A percentile compares a stretch with the other conserved stretches of the same genome.
These are phyloP conservation scores for Boletales sp. DNA, from an alignment of 768 basidiomycete species.

Conservation along the genomic window DNA sequence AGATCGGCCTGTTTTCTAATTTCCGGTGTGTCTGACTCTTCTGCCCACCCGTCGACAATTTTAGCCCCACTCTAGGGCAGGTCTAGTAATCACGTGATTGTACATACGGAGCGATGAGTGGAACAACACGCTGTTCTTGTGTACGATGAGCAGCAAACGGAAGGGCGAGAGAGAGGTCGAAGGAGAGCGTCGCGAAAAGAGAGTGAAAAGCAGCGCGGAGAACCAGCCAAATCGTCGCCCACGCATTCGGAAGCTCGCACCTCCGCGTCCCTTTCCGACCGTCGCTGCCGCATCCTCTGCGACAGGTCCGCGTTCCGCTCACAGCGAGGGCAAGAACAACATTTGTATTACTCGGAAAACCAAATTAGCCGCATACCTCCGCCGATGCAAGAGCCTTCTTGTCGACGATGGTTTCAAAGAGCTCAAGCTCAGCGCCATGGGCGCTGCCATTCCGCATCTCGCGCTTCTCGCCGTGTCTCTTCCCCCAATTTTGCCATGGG, in stretches of 20 bases:
- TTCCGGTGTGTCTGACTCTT: background rate
- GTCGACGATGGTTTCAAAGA: conserved; percentile 78
- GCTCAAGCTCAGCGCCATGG: conserved; percentile 77
- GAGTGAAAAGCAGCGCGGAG: conserved; percentile 7
- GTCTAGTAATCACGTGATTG: conserved; percentile 12
- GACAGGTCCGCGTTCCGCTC: conserved; percentile 76
- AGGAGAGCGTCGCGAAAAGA: conserved; percentile 10
- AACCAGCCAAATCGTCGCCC: conserved; percentile 18
- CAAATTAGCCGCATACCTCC: conserved; percentile 65
- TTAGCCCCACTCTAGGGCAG: conserved; percentile 22
- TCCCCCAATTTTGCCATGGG: conserved; percentile 67
- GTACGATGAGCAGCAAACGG: conserved; percentile 19
- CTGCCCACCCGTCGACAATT: too few relatives aligned
- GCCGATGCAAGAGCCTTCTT: conserved; percentile 70
- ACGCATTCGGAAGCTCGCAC: conserved; percentile 62
- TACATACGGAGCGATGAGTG: background rate
- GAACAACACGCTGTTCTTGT: too few relatives aligned
- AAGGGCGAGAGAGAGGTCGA: conserved; percentile 14
- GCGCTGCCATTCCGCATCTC: conserved; percentile 84
- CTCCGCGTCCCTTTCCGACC: conserved; percentile 72
- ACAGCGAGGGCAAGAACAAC: conserved; percentile 75
- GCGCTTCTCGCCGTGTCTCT: conserved; percentile 66
- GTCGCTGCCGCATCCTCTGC: conserved; percentile 73
- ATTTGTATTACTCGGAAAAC: conserved; percentile 81
- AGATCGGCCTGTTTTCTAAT: background rate